Evolutionary conservation across 2,329 filamentous ascomycete species (phyloP).

Genomic region (Sporothrix brasiliensis): DNA sequence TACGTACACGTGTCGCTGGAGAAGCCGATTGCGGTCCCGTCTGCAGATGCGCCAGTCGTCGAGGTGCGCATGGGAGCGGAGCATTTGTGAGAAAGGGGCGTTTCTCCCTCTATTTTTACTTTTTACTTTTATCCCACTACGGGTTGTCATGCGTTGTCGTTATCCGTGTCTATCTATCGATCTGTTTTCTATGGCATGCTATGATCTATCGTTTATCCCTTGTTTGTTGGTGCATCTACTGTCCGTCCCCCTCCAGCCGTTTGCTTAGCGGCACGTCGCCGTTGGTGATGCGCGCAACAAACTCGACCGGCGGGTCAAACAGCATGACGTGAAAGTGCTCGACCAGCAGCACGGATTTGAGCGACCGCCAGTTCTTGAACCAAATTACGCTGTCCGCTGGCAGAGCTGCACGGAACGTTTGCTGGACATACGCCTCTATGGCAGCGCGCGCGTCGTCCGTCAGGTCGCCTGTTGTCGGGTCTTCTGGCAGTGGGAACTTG

Average conservation of each 20-base stretch:
- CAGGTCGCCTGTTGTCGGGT: constrained; percentile 66
- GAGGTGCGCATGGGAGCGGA: constrained; percentile 51
- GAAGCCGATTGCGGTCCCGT: constrained; percentile 73
- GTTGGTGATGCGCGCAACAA: constrained; percentile 70
- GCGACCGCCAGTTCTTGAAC: constrained; percentile 85
- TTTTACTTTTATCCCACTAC: not conserved
- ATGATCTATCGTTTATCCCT: not conserved
- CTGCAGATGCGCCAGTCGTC: constrained; percentile 71
- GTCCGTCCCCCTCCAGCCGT: constrained; percentile 39
- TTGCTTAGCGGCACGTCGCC: constrained; percentile 70
- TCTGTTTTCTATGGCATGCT: not conserved
- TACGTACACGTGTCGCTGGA: constrained; percentile 64
- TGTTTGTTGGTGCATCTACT: constrained; percentile 33
- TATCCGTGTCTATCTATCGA: not conserved
- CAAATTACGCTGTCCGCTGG: constrained; percentile 64
- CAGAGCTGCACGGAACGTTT: constrained; percentile 62
- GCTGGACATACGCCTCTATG: constrained; percentile 71
- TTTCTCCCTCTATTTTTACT: not conserved
- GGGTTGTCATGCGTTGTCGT: not conserved
- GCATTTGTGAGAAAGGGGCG: not conserved
- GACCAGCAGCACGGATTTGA: constrained; percentile 84
- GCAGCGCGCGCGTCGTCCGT: constrained; percentile 63
- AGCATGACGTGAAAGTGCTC: constrained; percentile 97
- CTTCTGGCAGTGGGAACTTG: constrained; percentile 78
- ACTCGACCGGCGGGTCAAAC: constrained; percentile 70